These are phyloP conservation scores for Leishmania gerbilli DNA, from an alignment of 208 protist genomes.

Conservation along the genomic window DNA sequence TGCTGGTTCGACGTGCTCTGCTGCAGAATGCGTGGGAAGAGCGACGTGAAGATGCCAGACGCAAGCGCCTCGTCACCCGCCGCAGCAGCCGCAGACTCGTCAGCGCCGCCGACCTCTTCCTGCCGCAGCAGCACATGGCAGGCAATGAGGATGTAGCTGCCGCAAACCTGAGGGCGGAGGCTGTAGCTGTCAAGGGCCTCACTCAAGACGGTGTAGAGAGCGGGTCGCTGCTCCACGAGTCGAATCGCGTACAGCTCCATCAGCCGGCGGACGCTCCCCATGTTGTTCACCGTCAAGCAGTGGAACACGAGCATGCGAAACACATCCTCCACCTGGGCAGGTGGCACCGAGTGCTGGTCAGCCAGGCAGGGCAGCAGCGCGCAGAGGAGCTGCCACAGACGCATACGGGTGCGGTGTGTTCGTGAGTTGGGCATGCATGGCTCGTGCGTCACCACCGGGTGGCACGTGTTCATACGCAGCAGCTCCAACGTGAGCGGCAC, in stretches of 20 bases:
- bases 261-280: slow-evolving; percentile 86
- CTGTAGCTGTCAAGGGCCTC: slow-evolving; percentile 57
- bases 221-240: slow-evolving; percentile 57
- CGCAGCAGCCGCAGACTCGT: neutral
- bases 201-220: slow-evolving; percentile 55
- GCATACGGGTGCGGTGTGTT: slow-evolving; percentile 82
- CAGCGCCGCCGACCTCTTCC: slow-evolving; percentile 5
- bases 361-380: slow-evolving; percentile 67
- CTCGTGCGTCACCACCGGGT: slow-evolving; percentile 64
- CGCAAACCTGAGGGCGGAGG: slow-evolving; percentile 81
- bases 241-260: slow-evolving; percentile 88
- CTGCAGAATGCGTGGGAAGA: slow-evolving; percentile 81
- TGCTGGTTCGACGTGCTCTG: slow-evolving; percentile 90
- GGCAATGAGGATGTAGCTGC: slow-evolving; percentile 78
- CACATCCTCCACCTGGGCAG: slow-evolving; percentile 33
- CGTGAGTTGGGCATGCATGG: slow-evolving; percentile 92
- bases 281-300: slow-evolving; percentile 81
- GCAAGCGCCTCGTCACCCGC: slow-evolving; percentile 13
- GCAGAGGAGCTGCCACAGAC: slow-evolving; percentile 88
- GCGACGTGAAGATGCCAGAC: slow-evolving; percentile 32
- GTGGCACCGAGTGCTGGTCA: slow-evolving; percentile 12
- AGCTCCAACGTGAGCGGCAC: slow-evolving; percentile 51
- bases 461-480: slow-evolving; percentile 64
- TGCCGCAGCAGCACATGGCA: slow-evolving; percentile 68
- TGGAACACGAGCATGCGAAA: slow-evolving; percentile 45